A percentile compares a stretch with the other conserved stretches of the same genome.
Evolutionary conservation across 2,329 filamentous ascomycete genomes (phyloP).

Genomic region (Thelonectria olida): DNA sequence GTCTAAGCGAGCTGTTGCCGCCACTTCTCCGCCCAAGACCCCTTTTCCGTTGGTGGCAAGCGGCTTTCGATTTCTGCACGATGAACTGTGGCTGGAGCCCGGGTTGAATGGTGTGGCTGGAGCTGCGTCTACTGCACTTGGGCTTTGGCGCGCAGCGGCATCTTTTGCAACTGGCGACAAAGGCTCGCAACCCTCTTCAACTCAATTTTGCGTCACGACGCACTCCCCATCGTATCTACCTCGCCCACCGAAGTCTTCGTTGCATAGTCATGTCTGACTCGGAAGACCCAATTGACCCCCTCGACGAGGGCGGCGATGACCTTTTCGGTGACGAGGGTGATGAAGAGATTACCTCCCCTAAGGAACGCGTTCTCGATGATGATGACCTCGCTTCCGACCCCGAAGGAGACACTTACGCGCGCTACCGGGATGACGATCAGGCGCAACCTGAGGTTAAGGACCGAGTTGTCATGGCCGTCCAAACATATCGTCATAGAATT

Average conservation of each 20-base stretch:
- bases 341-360: slow-evolving; percentile 65
- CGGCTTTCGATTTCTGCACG: not conserved
- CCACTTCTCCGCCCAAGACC: slow-evolving; percentile 24
- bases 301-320: slow-evolving; percentile 67
- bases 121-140: slow-evolving; percentile 30
- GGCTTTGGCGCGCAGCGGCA: slow-evolving; percentile 13
- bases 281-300: slow-evolving; percentile 61
- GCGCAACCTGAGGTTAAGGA: slow-evolving; percentile 58
- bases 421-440: slow-evolving; percentile 54
- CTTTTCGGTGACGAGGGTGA: slow-evolving; percentile 70
- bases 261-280: slow-evolving; percentile 61
- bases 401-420: slow-evolving; percentile 53
- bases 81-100: slow-evolving; percentile 21
- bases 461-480: slow-evolving; percentile 69
- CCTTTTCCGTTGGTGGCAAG: slow-evolving; percentile 18
- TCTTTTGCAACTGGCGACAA: slow-evolving; percentile 10
- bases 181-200: slow-evolving; percentile 22
- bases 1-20: slow-evolving; percentile 26
- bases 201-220: not conserved
- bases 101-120: slow-evolving; percentile 15
- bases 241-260: slow-evolving; percentile 4
- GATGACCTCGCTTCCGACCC: slow-evolving; percentile 65
- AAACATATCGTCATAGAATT: slow-evolving; percentile 73
- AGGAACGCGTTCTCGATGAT: slow-evolving; percentile 71
- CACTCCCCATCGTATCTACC: not conserved